These are phyloP conservation scores for Fusarium sororula DNA, from an alignment of 2,329 filamentous ascomycete genomes.

Conservation along the genomic window DNA sequence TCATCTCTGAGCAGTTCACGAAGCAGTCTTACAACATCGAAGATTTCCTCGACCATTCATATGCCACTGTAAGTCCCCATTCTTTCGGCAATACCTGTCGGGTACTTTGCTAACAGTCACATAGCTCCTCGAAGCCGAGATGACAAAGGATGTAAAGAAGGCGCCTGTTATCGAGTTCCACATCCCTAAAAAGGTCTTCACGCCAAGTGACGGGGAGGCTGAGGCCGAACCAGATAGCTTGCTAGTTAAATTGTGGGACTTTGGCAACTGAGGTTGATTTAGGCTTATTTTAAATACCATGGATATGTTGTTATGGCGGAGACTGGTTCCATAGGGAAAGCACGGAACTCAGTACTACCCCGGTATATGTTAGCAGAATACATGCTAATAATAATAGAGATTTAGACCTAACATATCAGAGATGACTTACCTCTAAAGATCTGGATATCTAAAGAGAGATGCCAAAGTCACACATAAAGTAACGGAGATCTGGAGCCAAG, in stretches of 20 bases:
- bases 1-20: slow-evolving; percentile 96
- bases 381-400: background rate
- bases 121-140: slow-evolving; percentile 83
- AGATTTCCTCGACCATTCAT: slow-evolving; percentile 96
- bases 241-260: slow-evolving; percentile 70
- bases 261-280: slow-evolving; percentile 46
- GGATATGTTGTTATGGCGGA: background rate
- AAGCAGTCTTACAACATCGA: slow-evolving; percentile 96
- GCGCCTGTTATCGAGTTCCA: slow-evolving; percentile 90
- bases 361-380: background rate
- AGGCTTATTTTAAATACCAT: background rate
- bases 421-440: background rate
- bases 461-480: background rate
- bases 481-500: background rate
- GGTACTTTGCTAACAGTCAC: background rate
- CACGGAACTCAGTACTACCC: background rate
- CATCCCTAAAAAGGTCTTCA: slow-evolving; percentile 86
- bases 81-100: background rate
- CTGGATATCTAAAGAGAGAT: background rate
- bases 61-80: slow-evolving; percentile 71
- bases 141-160: slow-evolving; percentile 85
- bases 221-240: slow-evolving; percentile 62
- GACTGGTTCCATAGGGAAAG: background rate
- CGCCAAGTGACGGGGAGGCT: slow-evolving; percentile 58
- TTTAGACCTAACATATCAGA: background rate